Evolutionary conservation across 1,139 yeast species (phyloP).

Genomic region (Dujonia santamariae): DNA sequence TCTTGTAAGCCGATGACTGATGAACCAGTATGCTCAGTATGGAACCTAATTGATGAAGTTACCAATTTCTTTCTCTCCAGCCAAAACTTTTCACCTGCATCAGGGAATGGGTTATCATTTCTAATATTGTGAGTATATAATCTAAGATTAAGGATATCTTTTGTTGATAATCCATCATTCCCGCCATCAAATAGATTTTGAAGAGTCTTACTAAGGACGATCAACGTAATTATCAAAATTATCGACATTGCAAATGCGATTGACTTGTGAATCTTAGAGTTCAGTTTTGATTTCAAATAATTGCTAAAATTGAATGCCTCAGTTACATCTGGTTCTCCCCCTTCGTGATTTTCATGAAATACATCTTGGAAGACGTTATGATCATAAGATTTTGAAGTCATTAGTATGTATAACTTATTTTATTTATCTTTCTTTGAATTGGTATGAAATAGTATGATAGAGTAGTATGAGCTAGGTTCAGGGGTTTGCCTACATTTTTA

Average conservation of each 20-base stretch:
- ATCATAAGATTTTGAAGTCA: too few species aligned
- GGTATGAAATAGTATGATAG: too few species aligned
- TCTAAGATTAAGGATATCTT: slow-evolving; percentile 26
- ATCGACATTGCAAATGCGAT: slow-evolving; percentile 1
- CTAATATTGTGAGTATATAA: slow-evolving; percentile 55
- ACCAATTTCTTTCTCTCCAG: slow-evolving; percentile 32
- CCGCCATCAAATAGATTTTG: background rate
- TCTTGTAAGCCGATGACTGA: slow-evolving; percentile 53
- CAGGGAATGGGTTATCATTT: slow-evolving; percentile 34
- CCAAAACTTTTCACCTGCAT: slow-evolving; percentile 45
- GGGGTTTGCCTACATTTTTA: too few species aligned
- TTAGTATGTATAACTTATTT: too few species aligned
- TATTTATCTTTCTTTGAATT: too few species aligned
- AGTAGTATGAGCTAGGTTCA: too few species aligned
- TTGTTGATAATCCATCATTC: background rate
- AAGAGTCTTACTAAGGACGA: background rate
- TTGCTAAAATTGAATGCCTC: background rate
- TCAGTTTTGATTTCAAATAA: background rate
- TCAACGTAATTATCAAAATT: slow-evolving; percentile 1
- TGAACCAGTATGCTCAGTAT: slow-evolving; percentile 28
- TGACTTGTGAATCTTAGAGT: slow-evolving; percentile 1
- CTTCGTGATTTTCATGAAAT: too few species aligned
- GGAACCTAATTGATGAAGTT: slow-evolving; percentile 35
- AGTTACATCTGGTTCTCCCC: too few species aligned
- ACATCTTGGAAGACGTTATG: too few species aligned